Evolutionary conservation across 2,329 filamentous ascomycete genomes (phyloP).

Genomic region (Cytospora piceae): DNA sequence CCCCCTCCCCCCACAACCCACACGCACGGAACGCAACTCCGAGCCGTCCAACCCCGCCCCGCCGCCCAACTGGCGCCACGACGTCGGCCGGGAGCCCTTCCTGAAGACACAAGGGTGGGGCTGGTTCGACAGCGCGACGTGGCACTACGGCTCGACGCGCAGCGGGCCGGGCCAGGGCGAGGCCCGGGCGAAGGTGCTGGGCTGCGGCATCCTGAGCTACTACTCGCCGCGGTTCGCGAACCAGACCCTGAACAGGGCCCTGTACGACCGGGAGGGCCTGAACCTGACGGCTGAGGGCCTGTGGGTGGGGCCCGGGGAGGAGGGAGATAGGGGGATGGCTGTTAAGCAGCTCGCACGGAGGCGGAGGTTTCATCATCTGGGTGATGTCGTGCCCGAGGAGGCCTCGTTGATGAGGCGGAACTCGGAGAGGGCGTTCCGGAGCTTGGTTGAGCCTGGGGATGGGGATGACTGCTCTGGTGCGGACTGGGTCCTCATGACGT

Average conservation of each 20-base stretch:
- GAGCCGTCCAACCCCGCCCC: conserved; percentile 41
- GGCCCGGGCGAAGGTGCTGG: conserved; percentile 43
- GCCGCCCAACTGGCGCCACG: conserved; percentile 44
- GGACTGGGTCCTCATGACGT: conserved; percentile 48
- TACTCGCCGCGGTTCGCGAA: conserved; percentile 45
- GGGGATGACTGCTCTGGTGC: conserved; percentile 43
- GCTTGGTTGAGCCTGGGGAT: conserved; percentile 32
- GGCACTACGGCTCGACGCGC: conserved; percentile 47
- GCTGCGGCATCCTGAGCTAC: conserved; percentile 50
- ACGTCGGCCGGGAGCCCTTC: conserved; percentile 44
- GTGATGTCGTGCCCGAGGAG: conserved; percentile 38
- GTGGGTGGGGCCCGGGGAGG: conserved; percentile 40
- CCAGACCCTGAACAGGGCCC: conserved; percentile 38
- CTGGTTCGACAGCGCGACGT: conserved; percentile 50
- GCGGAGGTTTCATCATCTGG: conserved; percentile 44
- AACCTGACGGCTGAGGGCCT: conserved; percentile 48
- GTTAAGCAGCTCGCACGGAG: conserved; percentile 43
- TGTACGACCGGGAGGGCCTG: conserved; percentile 41
- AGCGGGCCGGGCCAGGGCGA: conserved; percentile 47
- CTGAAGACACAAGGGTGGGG: conserved; percentile 45
- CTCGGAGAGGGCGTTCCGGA: conserved; percentile 39
- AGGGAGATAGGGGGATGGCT: conserved; percentile 36
- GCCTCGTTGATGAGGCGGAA: conserved; percentile 41
- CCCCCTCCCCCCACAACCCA: conserved; percentile 43
- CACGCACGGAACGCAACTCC: conserved; percentile 40